Evolutionary conservation across 495 filamentous ascomycete species (phyloP).

Genomic region (Podospora sp.): DNA sequence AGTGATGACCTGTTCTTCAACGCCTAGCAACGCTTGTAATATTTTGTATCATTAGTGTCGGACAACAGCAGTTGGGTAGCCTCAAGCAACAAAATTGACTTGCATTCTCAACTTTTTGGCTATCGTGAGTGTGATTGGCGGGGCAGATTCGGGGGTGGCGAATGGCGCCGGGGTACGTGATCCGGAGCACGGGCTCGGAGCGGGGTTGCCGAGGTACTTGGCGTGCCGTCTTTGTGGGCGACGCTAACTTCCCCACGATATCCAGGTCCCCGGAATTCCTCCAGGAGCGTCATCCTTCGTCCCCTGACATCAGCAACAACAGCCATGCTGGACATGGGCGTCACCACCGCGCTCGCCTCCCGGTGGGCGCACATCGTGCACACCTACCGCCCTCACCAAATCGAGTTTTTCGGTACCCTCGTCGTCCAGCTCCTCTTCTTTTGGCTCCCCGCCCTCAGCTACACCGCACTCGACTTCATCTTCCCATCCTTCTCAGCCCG

Average conservation of each 20-base stretch:
- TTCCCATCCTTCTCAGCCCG: slow-evolving; percentile 51
- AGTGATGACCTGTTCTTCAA: slow-evolving; percentile 1
- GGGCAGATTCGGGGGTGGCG: background rate
- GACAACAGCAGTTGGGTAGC: background rate
- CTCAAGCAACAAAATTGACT: background rate
- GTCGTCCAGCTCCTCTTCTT: slow-evolving; percentile 52
- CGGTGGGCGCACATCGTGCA: slow-evolving; percentile 28
- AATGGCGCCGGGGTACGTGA: background rate
- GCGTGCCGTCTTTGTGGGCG: background rate
- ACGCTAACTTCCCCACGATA: background rate
- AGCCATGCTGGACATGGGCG: background rate
- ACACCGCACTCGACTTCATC: slow-evolving; percentile 45
- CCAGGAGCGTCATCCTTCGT: background rate
- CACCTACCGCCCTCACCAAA: slow-evolving; percentile 22
- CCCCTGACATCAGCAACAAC: background rate
- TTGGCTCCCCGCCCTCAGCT: slow-evolving; percentile 53
- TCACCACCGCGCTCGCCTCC: slow-evolving; percentile 1
- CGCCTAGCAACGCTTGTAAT: background rate
- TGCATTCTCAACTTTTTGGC: background rate
- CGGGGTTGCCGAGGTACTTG: slow-evolving; percentile 7
- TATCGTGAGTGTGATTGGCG: too few relatives aligned
- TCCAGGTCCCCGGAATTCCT: background rate
- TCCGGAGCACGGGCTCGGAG: background rate
- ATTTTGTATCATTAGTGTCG: slow-evolving; percentile 2
- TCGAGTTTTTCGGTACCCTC: slow-evolving; percentile 50